A percentile compares a stretch with the other conserved stretches of the same genome.
These are phyloP conservation scores for Sphaerulina vaccinii DNA, from an alignment of 2,329 filamentous ascomycete species.

Conservation along the genomic window DNA sequence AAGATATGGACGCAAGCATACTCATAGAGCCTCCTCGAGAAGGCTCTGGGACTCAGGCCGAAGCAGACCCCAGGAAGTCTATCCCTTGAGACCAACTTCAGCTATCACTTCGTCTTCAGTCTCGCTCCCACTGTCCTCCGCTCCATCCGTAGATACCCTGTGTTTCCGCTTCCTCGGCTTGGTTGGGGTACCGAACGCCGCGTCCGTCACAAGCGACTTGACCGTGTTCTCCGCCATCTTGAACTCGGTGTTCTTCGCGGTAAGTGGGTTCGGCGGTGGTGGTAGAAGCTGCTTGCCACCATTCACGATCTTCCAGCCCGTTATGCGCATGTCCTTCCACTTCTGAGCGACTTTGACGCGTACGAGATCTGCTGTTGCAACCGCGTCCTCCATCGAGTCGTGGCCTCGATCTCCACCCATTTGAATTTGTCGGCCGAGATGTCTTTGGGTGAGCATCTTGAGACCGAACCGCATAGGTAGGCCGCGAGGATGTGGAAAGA, in stretches of 20 bases:
- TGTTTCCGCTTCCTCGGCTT: slow-evolving; percentile 19
- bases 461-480: slow-evolving; percentile 76
- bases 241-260: background rate
- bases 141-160: slow-evolving; percentile 15
- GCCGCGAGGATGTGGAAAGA: slow-evolving; percentile 76
- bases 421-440: slow-evolving; percentile 77
- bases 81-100: background rate
- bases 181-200: background rate
- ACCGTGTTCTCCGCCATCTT: slow-evolving; percentile 1
- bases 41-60: background rate
- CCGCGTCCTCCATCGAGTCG: slow-evolving; percentile 88
- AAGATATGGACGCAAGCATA: no score
- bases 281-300: slow-evolving; percentile 46
- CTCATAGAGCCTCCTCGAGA: background rate
- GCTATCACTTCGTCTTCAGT: background rate
- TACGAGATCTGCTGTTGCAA: slow-evolving; percentile 83
- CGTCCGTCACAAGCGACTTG: slow-evolving; percentile 6
- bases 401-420: slow-evolving; percentile 67
- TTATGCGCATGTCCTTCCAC: slow-evolving; percentile 65
- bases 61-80: background rate
- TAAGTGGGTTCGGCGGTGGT: slow-evolving; percentile 14
- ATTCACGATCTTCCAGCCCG: slow-evolving; percentile 65
- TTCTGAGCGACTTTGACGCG: slow-evolving; percentile 66
- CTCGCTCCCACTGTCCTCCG: slow-evolving; percentile 12
- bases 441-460: slow-evolving; percentile 68